A percentile compares a stretch with the other conserved stretches of the same genome.
phyloP scores from a whole-genome alignment of 306 rosid species.

The Arachis hypogaea region DNA sequence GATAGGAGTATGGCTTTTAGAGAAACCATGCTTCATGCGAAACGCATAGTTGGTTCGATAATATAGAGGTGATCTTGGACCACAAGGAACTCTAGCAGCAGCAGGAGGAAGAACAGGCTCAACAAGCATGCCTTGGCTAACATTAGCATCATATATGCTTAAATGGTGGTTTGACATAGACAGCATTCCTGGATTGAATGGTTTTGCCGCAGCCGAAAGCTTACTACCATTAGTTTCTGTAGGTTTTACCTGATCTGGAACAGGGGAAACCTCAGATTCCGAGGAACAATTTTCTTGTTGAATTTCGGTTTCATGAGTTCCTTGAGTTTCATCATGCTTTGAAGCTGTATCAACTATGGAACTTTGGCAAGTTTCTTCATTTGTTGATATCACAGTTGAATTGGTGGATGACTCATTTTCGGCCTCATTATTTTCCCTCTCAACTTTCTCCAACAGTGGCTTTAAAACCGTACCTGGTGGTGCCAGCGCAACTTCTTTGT shows the following conservation, averaged over 20 bases:
- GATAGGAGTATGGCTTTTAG: constrained; percentile 45
- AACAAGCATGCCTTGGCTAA: constrained; percentile 63
- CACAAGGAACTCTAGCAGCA: constrained; percentile 84
- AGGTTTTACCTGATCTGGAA: constrained; percentile 53
- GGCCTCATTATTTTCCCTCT: constrained; percentile 44
- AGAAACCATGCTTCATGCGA: constrained; percentile 66
- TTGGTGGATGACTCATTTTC: constrained; percentile 46
- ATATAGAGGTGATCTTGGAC: constrained; percentile 85
- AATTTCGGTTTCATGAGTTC: constrained; percentile 39
- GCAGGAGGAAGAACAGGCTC: constrained; percentile 74
- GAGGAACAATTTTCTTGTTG: constrained; percentile 48
- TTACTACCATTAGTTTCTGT: constrained; percentile 75
- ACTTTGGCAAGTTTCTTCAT: constrained; percentile 48
- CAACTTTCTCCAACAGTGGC: constrained; percentile 61
- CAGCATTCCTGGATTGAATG: constrained; percentile 76
- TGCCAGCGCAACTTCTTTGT: constrained; percentile 96
- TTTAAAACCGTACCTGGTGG: constrained; percentile 88
- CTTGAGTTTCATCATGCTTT: constrained; percentile 46
- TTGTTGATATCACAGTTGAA: constrained; percentile 38
- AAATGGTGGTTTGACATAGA: constrained; percentile 51
- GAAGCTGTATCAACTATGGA: constrained; percentile 45
- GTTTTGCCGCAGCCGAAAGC: constrained; percentile 95
- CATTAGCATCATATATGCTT: constrained; percentile 64
- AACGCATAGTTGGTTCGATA: constrained; percentile 71
- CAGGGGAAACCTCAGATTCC: constrained; percentile 50